Conservation (phyloP, 2,329 filamentous ascomycete species). For the Periconia digitata region DNA sequence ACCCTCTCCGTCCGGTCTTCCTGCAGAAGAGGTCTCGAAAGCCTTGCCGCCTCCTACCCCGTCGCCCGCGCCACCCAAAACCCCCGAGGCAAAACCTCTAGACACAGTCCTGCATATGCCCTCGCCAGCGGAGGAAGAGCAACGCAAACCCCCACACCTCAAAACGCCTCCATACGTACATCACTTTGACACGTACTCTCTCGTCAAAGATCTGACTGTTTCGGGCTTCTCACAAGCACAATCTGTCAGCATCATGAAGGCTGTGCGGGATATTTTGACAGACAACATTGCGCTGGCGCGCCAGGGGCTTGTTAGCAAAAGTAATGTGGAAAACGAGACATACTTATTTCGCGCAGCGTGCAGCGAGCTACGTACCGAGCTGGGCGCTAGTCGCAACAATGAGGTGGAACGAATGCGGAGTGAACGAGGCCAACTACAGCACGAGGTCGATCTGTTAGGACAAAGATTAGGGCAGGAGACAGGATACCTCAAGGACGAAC, state of each 20-base stretch:
- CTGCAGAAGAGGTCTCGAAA: constrained; percentile 12
- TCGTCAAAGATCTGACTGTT: constrained; percentile 76
- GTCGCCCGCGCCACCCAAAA: constrained; percentile 26
- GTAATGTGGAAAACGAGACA: constrained; percentile 89
- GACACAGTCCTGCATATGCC: constrained; percentile 48
- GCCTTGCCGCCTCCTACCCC: constrained; percentile 12
- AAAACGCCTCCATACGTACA: constrained; percentile 81
- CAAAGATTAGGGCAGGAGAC: constrained; percentile 86
- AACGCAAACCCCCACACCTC: constrained; percentile 65
- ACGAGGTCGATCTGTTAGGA: constrained; percentile 89
- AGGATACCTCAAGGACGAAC: constrained; percentile 77
- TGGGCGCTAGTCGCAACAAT: constrained; percentile 73
- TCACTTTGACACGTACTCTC: constrained; percentile 91
- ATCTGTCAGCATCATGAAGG: constrained; percentile 88
- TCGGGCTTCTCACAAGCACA: constrained; percentile 74
- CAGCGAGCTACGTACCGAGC: constrained; percentile 85
- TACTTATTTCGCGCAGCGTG: constrained; percentile 95
- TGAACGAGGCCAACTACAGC: constrained; percentile 82
- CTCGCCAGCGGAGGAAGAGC: constrained; percentile 38
- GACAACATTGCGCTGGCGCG: constrained; percentile 81
- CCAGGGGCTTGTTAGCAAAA: constrained; percentile 80
- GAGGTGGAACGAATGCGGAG: constrained; percentile 81
- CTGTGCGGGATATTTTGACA: constrained; percentile 73
- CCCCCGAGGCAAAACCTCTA: constrained; percentile 34
- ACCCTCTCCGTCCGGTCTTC: constrained; percentile 11